Evolutionary conservation across 495 filamentous ascomycete genomes (phyloP).

Genomic region (Aspergillus steynii): DNA sequence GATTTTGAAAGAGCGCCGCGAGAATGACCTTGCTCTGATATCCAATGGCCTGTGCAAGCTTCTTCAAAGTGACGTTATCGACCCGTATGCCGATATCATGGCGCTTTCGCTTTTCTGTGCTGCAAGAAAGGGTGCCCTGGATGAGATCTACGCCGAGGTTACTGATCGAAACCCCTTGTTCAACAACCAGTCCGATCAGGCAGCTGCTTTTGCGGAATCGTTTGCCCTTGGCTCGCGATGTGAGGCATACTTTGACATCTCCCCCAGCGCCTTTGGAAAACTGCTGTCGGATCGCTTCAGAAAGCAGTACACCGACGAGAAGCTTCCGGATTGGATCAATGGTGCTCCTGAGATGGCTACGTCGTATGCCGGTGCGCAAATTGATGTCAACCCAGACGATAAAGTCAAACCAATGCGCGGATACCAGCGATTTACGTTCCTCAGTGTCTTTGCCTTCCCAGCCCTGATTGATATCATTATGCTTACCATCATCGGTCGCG

Average conservation of each 20-base stretch:
- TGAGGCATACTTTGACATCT: constrained; percentile 59
- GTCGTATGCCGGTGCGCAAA: constrained; percentile 54
- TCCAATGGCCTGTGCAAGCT: constrained; percentile 38
- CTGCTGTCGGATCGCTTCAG: constrained; percentile 55
- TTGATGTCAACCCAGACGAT: constrained; percentile 54
- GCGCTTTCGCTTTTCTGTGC: constrained; percentile 57
- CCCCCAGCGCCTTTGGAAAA: constrained; percentile 54
- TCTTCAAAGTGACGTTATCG: constrained; percentile 37
- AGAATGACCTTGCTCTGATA: constrained; percentile 43
- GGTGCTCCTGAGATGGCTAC: constrained; percentile 52
- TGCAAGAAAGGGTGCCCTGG: constrained; percentile 54
- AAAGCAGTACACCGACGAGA: constrained; percentile 47
- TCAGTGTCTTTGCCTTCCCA: constrained; percentile 62
- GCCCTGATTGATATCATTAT: constrained; percentile 61
- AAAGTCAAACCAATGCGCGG: constrained; percentile 44
- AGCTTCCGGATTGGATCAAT: constrained; percentile 54
- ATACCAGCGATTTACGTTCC: constrained; percentile 56
- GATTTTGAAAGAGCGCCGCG: constrained; percentile 42
- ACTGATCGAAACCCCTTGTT: constrained; percentile 60
- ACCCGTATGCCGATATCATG: constrained; percentile 53
- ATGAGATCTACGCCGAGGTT: constrained; percentile 61
- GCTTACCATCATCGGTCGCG: constrained; percentile 56
- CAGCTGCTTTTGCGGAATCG: constrained; percentile 60
- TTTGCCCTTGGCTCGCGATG: constrained; percentile 63
- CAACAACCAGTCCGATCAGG: constrained; percentile 57